These are phyloP conservation scores for Eucalyptus cloeziana DNA, from an alignment of 345 rosid species.

Conservation along the genomic window DNA sequence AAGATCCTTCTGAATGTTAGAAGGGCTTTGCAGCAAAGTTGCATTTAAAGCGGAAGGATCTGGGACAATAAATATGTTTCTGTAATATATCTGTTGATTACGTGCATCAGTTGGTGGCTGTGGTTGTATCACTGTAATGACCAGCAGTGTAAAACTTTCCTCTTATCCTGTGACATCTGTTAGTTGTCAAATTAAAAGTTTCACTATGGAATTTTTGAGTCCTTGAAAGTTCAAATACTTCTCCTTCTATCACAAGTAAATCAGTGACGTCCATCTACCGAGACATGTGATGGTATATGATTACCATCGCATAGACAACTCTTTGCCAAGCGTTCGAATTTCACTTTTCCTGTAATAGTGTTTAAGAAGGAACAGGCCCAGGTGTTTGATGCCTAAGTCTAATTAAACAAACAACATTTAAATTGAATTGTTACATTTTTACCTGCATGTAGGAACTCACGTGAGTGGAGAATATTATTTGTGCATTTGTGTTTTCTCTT, in stretches of 20 bases:
- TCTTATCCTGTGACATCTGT: not conserved
- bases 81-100: not conserved
- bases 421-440: not conserved
- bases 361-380: not conserved
- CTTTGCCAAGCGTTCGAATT: not conserved
- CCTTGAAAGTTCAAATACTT: not conserved
- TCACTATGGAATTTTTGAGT: not conserved
- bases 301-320: not conserved
- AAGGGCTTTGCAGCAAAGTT: not conserved
- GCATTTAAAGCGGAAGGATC: not conserved
- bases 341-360: not conserved
- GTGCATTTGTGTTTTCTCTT: not conserved
- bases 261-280: not conserved
- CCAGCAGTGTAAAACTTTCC: not conserved
- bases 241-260: not conserved
- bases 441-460: not conserved
- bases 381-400: not conserved
- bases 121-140: not conserved
- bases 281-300: not conserved
- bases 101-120: not conserved
- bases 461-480: not conserved
- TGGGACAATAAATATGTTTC: not conserved
- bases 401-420: not conserved
- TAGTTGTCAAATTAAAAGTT: not conserved
- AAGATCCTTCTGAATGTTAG: not conserved